These are phyloP conservation scores for Blastobotrys americana DNA, from an alignment of 805 yeast genomes.

Conservation along the genomic window DNA sequence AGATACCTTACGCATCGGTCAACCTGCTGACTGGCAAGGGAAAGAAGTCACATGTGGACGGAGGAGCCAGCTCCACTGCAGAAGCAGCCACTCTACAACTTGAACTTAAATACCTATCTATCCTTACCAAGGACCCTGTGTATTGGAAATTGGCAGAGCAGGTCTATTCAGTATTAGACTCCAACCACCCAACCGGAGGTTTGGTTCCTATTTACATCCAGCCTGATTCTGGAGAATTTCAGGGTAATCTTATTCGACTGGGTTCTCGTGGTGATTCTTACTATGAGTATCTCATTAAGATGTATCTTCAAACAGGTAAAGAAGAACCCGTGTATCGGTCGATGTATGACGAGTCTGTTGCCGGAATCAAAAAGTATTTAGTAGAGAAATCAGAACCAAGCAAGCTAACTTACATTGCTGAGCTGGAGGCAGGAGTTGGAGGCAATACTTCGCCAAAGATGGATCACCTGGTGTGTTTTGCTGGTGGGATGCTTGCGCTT, in stretches of 20 bases:
- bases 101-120: constrained; percentile 76
- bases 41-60: constrained; percentile 50
- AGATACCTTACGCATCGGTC: constrained; percentile 75
- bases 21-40: constrained; percentile 63
- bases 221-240: constrained; percentile 67
- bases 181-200: constrained; percentile 59
- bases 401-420: constrained; percentile 66
- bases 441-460: constrained; percentile 60
- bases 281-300: constrained; percentile 82
- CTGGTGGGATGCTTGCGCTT: constrained; percentile 80
- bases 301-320: constrained; percentile 68
- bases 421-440: constrained; percentile 59
- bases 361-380: constrained; percentile 67
- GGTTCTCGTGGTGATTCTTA: constrained; percentile 94
- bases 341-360: constrained; percentile 70
- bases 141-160: constrained; percentile 78
- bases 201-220: constrained; percentile 74
- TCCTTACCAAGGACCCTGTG: constrained; percentile 67
- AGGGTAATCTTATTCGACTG: constrained; percentile 59
- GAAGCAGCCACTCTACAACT: constrained; percentile 83
- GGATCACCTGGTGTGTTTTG: constrained; percentile 91
- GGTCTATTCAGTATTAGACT: constrained; percentile 63
- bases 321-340: constrained; percentile 53
- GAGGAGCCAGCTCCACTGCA: constrained; percentile 82
- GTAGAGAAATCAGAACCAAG: constrained; percentile 54